A percentile compares a stretch with the other conserved stretches of the same genome.
Evolutionary conservation across 2,329 filamentous ascomycete species (phyloP).

Genomic region (Nectriaceae sp.): DNA sequence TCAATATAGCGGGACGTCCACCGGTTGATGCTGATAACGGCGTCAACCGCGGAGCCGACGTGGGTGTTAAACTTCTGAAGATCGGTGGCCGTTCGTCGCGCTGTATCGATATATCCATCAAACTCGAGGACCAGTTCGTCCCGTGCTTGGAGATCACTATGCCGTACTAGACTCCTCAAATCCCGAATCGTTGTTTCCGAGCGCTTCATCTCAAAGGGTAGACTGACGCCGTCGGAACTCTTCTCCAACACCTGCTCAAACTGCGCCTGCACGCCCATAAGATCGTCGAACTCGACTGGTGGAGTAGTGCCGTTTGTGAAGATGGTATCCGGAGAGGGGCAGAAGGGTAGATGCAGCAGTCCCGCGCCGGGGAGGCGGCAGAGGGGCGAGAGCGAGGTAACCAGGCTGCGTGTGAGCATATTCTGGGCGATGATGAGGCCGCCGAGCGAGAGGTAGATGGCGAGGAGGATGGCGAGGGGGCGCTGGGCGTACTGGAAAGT

Average conservation of each 20-base stretch:
- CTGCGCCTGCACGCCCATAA: constrained; percentile 73
- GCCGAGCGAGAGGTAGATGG: constrained; percentile 62
- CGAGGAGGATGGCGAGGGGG: constrained; percentile 62
- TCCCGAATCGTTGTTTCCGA: constrained; percentile 75
- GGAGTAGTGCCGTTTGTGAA: constrained; percentile 19
- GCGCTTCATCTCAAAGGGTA: constrained; percentile 79
- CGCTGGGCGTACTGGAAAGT: constrained; percentile 65
- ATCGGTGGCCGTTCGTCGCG: constrained; percentile 63
- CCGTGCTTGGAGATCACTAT: constrained; percentile 66
- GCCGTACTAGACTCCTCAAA: constrained; percentile 69
- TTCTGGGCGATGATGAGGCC: constrained; percentile 61
- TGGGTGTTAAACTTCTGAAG: constrained; percentile 76
- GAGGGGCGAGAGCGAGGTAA: constrained; percentile 65
- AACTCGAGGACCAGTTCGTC: constrained; percentile 76
- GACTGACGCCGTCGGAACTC: constrained; percentile 62
- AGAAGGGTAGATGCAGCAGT: constrained; percentile 65
- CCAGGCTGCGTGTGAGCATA: constrained; percentile 62
- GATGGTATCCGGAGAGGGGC: constrained; percentile 39
- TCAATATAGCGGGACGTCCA: constrained; percentile 74
- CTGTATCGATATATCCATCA: constrained; percentile 72
- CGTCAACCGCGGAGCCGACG: constrained; percentile 73
- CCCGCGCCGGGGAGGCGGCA: constrained; percentile 69
- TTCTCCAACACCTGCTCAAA: constrained; percentile 76
- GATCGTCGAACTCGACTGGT: constrained; percentile 69
- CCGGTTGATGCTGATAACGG: constrained; percentile 72